Conservation (phyloP, 2,329 filamentous ascomycete species). For the Aplosporella prunicola region DNA sequence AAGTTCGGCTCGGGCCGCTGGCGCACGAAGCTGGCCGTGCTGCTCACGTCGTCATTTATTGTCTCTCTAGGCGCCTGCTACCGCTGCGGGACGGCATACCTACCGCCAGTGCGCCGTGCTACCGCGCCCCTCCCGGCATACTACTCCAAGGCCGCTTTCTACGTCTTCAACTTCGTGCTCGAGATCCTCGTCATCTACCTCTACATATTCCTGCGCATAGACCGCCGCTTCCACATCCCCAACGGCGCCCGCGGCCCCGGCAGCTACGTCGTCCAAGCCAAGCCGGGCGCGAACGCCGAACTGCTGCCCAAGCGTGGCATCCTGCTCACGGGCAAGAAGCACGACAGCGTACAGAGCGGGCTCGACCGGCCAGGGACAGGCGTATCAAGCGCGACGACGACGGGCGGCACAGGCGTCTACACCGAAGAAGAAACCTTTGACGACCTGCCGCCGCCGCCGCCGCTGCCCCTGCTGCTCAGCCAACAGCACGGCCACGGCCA, state of each 20-base stretch:
- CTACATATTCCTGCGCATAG: slow-evolving; percentile 60
- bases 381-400: not conserved
- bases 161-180: slow-evolving; percentile 66
- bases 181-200: slow-evolving; percentile 62
- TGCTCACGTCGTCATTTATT: slow-evolving; percentile 49
- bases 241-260: slow-evolving; percentile 55
- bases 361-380: not conserved
- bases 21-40: slow-evolving; percentile 55
- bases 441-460: not conserved
- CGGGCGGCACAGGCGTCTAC: slow-evolving; percentile 4
- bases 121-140: slow-evolving; percentile 56
- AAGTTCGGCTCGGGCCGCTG: slow-evolving; percentile 62
- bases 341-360: slow-evolving; percentile 7
- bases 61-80: slow-evolving; percentile 62
- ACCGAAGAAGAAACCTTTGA: slow-evolving; percentile 10
- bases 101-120: slow-evolving; percentile 35
- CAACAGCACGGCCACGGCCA: too few relatives aligned
- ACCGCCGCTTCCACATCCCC: slow-evolving; percentile 66
- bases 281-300: not conserved
- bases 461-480: too few relatives aligned
- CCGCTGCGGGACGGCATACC: slow-evolving; percentile 52
- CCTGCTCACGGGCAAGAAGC: slow-evolving; percentile 3
- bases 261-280: slow-evolving; percentile 23
- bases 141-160: slow-evolving; percentile 63
- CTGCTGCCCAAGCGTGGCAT: slow-evolving; percentile 2